A percentile compares a stretch with the other conserved stretches of the same genome.
Conservation (phyloP, 2,329 filamentous ascomycete species). For the Daldinia sp. region DNA sequence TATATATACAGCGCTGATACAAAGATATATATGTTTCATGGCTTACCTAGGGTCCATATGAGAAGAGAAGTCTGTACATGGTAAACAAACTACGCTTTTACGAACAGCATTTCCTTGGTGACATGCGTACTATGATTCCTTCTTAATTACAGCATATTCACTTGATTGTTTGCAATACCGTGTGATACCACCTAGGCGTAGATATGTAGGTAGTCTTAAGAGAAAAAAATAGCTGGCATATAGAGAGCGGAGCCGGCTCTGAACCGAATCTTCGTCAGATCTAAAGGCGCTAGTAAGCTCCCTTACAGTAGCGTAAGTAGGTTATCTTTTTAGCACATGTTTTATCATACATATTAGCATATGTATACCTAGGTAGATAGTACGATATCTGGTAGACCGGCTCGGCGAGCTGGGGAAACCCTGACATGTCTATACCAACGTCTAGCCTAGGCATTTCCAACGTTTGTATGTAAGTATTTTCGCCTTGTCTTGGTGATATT, state of each 20-base stretch:
- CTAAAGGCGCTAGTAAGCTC: slow-evolving; percentile 5
- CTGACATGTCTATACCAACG: slow-evolving; percentile 11
- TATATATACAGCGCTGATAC: slow-evolving; percentile 21
- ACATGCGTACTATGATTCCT: not conserved
- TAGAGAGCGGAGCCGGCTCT: slow-evolving; percentile 33
- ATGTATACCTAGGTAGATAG: slow-evolving; percentile 22
- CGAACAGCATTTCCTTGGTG: not conserved
- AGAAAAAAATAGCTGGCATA: slow-evolving; percentile 16
- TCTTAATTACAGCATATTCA: not conserved
- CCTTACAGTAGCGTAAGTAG: slow-evolving; percentile 8
- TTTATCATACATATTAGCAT: not conserved
- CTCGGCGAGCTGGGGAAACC: slow-evolving; percentile 21
- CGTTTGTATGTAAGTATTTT: not conserved
- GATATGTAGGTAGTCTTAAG: too few relatives aligned
- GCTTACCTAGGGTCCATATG: not conserved
- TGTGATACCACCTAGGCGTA: not conserved
- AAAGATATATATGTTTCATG: not conserved
- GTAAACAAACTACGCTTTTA: not conserved
- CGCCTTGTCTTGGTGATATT: slow-evolving; percentile 15
- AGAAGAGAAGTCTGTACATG: not conserved
- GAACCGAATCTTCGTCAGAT: slow-evolving; percentile 31
- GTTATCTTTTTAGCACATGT: not conserved
- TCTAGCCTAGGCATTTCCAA: not conserved
- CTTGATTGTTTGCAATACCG: not conserved
- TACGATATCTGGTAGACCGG: slow-evolving; percentile 19